Percentiles rank a stretch among this genome's conserved stretches.
These are phyloP conservation scores for Prasinococcaceae sp. DNA, from an alignment of 139 green algal species.

Conservation along the genomic window DNA sequence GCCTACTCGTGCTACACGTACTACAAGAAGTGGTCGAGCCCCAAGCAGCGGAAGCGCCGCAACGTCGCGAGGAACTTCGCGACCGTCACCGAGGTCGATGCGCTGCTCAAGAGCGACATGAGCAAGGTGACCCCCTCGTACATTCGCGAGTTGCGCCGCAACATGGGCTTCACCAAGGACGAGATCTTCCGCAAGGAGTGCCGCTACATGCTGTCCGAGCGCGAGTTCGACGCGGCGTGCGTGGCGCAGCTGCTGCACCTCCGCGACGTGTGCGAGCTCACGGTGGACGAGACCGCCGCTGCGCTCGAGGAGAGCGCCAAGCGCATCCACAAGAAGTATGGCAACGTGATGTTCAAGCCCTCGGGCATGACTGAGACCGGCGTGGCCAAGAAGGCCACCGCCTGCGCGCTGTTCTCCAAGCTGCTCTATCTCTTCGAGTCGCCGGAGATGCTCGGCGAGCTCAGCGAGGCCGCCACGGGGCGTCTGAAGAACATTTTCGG, in stretches of 20 bases:
- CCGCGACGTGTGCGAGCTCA: slow-evolving; percentile 45
- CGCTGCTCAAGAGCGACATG: not conserved
- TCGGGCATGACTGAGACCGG: slow-evolving; percentile 39
- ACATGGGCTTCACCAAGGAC: slow-evolving; percentile 55
- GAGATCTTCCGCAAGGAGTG: slow-evolving; percentile 96
- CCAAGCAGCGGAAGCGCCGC: no score
- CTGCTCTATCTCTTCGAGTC: slow-evolving; percentile 77
- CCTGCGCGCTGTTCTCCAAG: slow-evolving; percentile 74
- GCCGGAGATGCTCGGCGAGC: slow-evolving; percentile 44
- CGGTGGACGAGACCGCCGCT: slow-evolving; percentile 52
- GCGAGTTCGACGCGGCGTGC: slow-evolving; percentile 71
- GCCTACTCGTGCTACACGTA: no score
- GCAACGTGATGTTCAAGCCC: slow-evolving; percentile 21
- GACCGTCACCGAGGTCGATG: no score
- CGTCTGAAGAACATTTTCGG: slow-evolving; percentile 63
- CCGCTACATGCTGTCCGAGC: slow-evolving; percentile 83
- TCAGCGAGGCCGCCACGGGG: slow-evolving; percentile 26
- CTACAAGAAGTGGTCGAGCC: no score
- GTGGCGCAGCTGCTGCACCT: slow-evolving; percentile 80
- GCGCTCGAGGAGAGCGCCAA: slow-evolving; percentile 62
- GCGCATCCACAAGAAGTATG: slow-evolving; percentile 74
- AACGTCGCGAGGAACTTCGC: no score
- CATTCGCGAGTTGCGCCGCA: slow-evolving; percentile 16
- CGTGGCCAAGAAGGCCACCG: slow-evolving; percentile 69
- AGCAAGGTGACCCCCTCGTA: slow-evolving; percentile 34